These are phyloP conservation scores for Parachlorella kessleri DNA, from an alignment of 139 green algal genomes.

Conservation along the genomic window DNA sequence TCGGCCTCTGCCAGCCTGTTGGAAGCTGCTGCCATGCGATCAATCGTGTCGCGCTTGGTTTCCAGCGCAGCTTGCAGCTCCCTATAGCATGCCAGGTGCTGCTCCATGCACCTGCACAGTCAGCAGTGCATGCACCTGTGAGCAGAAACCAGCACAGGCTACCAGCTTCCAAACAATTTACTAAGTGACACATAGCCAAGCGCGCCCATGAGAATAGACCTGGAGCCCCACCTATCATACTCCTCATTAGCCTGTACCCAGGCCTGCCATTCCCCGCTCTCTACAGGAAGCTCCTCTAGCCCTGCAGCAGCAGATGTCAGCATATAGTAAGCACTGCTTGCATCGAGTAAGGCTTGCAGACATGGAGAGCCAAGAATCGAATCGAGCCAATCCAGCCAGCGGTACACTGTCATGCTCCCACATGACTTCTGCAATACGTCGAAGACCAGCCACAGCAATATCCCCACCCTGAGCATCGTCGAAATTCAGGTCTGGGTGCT, in stretches of 20 bases:
- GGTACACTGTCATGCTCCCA: too few relatives aligned
- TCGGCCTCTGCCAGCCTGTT: slow-evolving; percentile 13
- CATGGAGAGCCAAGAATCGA: too few relatives aligned
- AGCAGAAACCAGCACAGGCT: background rate
- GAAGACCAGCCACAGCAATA: background rate
- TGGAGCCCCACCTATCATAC: background rate
- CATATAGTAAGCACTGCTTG: background rate
- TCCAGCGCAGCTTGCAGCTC: slow-evolving; percentile 5
- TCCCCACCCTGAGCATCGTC: background rate
- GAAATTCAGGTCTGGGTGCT: background rate
- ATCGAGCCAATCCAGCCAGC: too few relatives aligned
- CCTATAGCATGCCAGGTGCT: background rate
- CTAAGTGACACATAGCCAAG: background rate
- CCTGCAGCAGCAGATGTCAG: background rate
- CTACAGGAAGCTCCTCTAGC: background rate
- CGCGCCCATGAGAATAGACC: background rate
- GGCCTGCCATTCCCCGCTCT: background rate
- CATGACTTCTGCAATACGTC: background rate
- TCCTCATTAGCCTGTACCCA: background rate
- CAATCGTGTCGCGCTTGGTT: background rate
- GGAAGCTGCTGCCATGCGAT: background rate
- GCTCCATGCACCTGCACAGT: background rate
- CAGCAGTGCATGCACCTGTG: background rate
- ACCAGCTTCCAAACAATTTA: background rate
- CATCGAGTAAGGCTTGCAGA: background rate